Base-by-base conservation (phyloP, 345 rosid species). In the Punica granatum region DNA sequence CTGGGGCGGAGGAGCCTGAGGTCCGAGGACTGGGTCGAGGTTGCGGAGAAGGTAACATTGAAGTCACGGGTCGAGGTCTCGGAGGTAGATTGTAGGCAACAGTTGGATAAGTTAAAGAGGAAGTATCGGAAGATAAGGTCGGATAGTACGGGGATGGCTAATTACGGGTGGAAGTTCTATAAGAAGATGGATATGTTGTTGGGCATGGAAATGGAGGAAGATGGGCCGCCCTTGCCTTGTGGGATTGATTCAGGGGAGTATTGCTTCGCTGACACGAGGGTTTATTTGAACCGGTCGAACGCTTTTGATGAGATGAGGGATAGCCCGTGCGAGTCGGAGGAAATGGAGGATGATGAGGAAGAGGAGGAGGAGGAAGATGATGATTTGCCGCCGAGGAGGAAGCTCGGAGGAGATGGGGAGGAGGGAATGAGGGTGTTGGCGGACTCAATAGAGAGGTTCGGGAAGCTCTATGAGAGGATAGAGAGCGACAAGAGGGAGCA, bases 251-350 rank as follows among this genome's bases (percentile, higher is more conserved):
- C 89, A 0, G 89, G 86, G 41, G 86, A 85, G 73, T 85, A 41
- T 72, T 83, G 83, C 35, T 85, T 85, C 60, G 79, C 80, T 67
- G 81, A 85, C 37, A 78, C 83, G 19, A 36, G 51, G 23, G 83
- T 85, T 67, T 85, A 85, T 78, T 68, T 85, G 80, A 83, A 84
- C 35, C 67, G 75, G 49, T 84, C 86, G 11, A 85, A 82, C 44
- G 79, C 80, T 41, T 70, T 74, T 63, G 89, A 85, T 69, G 89
- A 85, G 74, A 85, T 85, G 89, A 75, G 84, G 73, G 89, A 85
- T 69, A 85, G 86, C 71, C 89, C 89, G 0, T 72, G 78, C 10
- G 89, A 80, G 42, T 78, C 86, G 0, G 88, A 83, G 72, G 26
- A 51, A 2, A 76, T 72, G 31, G 76, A 68, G 7, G 77, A 76